A percentile compares a stretch with the other conserved stretches of the same genome.
These are phyloP conservation scores for Camellia japonica DNA, from an alignment of 148 eudicot genomes.

Conservation along the genomic window DNA sequence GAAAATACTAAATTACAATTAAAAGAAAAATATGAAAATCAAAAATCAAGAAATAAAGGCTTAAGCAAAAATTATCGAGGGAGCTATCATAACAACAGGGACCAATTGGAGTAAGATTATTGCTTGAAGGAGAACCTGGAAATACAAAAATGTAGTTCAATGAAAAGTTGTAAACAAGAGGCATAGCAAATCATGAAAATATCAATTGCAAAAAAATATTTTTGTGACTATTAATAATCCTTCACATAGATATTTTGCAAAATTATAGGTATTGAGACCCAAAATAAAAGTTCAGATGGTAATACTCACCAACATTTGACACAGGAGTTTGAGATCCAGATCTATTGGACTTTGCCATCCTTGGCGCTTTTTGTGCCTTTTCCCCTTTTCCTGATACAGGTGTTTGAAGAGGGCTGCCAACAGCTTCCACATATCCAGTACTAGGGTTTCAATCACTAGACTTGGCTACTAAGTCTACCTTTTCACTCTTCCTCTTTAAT, in stretches of 20 bases:
- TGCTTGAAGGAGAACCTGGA: constrained; percentile 87
- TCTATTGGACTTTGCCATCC: constrained; percentile 49
- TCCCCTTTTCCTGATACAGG: constrained; percentile 69
- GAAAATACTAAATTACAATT: neutral
- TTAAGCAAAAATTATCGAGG: constrained; percentile 49
- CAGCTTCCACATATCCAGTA: constrained; percentile 45
- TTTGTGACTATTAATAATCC: too few relatives aligned
- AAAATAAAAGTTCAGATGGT: neutral
- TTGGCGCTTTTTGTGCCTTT: constrained; percentile 59
- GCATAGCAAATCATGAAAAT: neutral
- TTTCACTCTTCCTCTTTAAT: constrained; percentile 64
- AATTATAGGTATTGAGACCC: neutral
- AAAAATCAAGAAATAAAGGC: neutral
- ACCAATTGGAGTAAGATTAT: constrained; percentile 74
- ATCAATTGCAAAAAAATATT: neutral
- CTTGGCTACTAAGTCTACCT: constrained; percentile 39
- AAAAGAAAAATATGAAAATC: neutral
- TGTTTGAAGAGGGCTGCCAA: constrained; percentile 58
- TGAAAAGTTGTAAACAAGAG: neutral
- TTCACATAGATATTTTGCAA: neutral
- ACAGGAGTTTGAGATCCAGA: constrained; percentile 59
- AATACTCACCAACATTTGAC: constrained; percentile 58
- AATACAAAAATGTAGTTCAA: constrained; percentile 12
- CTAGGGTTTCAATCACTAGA: constrained; percentile 39
- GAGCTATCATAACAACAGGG: constrained; percentile 97